These are phyloP conservation scores for Hymenoscyphus occultus DNA, from an alignment of 2,329 filamentous ascomycete species.

Conservation along the genomic window DNA sequence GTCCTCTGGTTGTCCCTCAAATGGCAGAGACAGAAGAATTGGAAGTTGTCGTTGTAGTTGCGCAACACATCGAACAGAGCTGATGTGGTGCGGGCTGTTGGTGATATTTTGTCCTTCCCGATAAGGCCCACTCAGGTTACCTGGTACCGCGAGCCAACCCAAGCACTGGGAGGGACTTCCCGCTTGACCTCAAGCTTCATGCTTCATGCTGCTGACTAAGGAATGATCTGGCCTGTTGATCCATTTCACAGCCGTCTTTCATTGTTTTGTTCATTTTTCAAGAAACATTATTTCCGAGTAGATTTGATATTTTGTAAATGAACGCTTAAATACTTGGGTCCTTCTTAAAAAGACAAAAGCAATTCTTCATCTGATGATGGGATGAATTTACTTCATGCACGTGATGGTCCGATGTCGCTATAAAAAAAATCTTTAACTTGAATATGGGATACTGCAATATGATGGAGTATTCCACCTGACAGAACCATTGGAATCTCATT, in stretches of 20 bases:
- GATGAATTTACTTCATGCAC: neutral
- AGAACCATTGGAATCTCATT: neutral
- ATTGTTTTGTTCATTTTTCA: neutral
- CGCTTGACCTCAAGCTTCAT: neutral
- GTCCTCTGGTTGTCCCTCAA: neutral
- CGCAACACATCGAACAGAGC: neutral
- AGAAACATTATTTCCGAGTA: neutral
- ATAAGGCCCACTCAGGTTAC: neutral
- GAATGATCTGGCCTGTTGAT: neutral
- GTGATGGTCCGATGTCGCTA: constrained; percentile 14
- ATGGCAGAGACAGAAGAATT: neutral
- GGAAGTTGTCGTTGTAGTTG: neutral
- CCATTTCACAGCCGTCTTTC: neutral
- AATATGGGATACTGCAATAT: neutral
- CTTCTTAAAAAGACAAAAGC: neutral
- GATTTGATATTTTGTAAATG: neutral
- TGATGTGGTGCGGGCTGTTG: neutral
- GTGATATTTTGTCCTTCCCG: constrained; percentile 3
- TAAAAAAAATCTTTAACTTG: constrained; percentile 5
- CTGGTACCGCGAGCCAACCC: no score
- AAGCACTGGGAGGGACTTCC: neutral
- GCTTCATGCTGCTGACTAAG: neutral
- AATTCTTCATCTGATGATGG: neutral
- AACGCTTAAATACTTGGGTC: no score
- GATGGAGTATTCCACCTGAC: neutral